Evolutionary conservation across 495 filamentous ascomycete genomes (phyloP).

Genomic region (Oidiodendron maius): DNA sequence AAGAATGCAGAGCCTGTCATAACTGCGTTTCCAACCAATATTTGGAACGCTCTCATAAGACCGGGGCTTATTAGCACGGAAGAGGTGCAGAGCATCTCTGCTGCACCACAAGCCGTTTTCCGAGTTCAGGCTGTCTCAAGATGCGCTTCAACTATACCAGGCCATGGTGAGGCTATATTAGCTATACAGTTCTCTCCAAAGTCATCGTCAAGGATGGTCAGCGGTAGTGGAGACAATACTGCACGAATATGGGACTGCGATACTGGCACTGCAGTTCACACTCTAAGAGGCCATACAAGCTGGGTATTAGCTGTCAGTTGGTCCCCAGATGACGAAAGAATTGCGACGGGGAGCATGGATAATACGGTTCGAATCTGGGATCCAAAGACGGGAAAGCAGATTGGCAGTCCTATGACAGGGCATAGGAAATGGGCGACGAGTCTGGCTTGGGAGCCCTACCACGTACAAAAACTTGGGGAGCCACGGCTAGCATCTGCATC

Average conservation of each 20-base stretch:
- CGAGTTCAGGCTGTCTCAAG: conserved; percentile 86
- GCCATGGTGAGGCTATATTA: conserved; percentile 90
- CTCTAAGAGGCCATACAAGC: conserved; percentile 85
- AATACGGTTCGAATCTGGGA: conserved; percentile 90
- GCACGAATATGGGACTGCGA: conserved; percentile 95
- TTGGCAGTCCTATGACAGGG: conserved; percentile 76
- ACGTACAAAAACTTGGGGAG: conserved; percentile 67
- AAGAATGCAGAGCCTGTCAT: conserved; percentile 13
- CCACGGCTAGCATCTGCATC: conserved; percentile 81
- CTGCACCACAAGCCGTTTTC: conserved; percentile 91
- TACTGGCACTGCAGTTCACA: conserved; percentile 83
- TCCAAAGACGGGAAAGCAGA: conserved; percentile 68
- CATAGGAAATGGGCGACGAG: conserved; percentile 88
- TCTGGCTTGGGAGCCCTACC: conserved; percentile 92
- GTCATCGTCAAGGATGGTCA: conserved; percentile 74
- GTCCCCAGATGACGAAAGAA: conserved; percentile 72
- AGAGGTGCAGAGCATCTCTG: conserved; percentile 57
- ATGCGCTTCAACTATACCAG: conserved; percentile 81
- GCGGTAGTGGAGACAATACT: conserved; percentile 85
- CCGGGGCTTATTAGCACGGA: conserved; percentile 63
- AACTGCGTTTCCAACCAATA: conserved; percentile 51
- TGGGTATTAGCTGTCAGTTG: conserved; percentile 89
- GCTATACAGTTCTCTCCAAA: conserved; percentile 82
- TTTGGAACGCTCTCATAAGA: conserved; percentile 66
- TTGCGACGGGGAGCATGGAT: conserved; percentile 94